These are phyloP conservation scores for Epichloe scottii DNA, from an alignment of 2,329 filamentous ascomycete species.

Conservation along the genomic window DNA sequence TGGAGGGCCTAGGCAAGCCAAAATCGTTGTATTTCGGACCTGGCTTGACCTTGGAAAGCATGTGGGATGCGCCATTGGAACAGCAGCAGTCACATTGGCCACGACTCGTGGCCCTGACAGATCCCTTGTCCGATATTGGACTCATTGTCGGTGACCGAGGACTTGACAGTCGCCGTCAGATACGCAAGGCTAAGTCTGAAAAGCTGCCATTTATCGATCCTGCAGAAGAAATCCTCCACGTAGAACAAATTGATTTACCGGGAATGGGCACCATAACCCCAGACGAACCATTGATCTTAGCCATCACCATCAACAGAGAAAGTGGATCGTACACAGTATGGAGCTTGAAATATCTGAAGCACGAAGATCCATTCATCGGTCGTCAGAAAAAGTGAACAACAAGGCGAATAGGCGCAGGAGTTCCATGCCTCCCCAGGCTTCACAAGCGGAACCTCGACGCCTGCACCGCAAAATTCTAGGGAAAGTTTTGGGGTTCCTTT, in stretches of 20 bases:
- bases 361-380: constrained; percentile 44
- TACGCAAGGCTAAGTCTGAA: constrained; percentile 23
- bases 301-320: constrained; percentile 70
- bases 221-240: constrained; percentile 72
- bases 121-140: constrained; percentile 76
- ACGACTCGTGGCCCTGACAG: constrained; percentile 69
- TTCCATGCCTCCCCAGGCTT: constrained; percentile 56
- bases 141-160: constrained; percentile 56
- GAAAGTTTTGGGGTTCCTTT: constrained; percentile 62
- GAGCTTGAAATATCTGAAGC: constrained; percentile 65
- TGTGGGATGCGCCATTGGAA: constrained; percentile 43
- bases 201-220: constrained; percentile 51
- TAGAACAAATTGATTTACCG: constrained; percentile 56
- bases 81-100: constrained; percentile 51
- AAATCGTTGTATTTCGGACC: constrained; percentile 41
- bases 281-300: constrained; percentile 50
- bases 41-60: constrained; percentile 41
- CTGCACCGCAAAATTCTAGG: constrained; percentile 54
- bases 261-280: constrained; percentile 22
- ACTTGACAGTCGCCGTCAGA: constrained; percentile 17
- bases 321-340: constrained; percentile 72
- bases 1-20: constrained; percentile 41
- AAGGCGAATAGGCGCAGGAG: constrained; percentile 42
- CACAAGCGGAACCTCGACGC: constrained; percentile 64
- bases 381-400: constrained; percentile 32